Base-by-base conservation (phyloP, 2,329 filamentous ascomycete genomes). In the Talaromyces sp. region DNA sequence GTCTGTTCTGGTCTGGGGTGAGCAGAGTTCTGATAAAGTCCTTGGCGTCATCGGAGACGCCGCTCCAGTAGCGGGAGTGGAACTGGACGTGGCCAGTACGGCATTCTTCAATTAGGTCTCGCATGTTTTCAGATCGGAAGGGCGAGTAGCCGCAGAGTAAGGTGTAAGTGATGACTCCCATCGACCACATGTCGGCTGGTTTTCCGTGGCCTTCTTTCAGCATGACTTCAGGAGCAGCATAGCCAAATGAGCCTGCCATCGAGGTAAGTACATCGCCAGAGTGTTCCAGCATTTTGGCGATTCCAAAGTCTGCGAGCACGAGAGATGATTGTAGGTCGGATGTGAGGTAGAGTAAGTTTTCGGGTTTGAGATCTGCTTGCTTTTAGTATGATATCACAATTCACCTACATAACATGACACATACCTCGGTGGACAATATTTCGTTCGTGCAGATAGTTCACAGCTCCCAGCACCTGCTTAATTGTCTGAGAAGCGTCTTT, bases 141-240 rank as follows among this genome's bases (percentile, higher is more conserved):
- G 94, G 94, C 51, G 93, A 97, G 80, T 99, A 99, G 67, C 94
- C 94, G 74, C 95, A 99, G 56, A 99, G 89, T 29, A 99, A 83
- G 17, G 94, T 99, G 78, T 99, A 99, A 48, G 94, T 97, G 70
- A 99, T 99, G 70, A 99, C 94, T 64, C 94, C 94, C 77, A 99
- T 84, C 3, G 94, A 97, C 94, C 94, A 99, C 91, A 99, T 96
- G 73, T 99, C 94, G 35, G 97, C 94, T 4, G 94, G 91, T 77
- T 97, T 99, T 73, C 94, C 94, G 74, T 99, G 95, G 21, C 94
- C 94, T 72, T 91, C 88, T 82, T 97, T 97, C 65, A 96, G 83
- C 94, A 99, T 99, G 62, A 99, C 92, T 75, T 99, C 94, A 9
- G 94, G 94, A 1, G 94, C 94, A 21, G 94, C 94, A 71, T 99